phyloP scores from a whole-genome alignment of 805 yeast genomes.

The Metschnikowia amazonensis region DNA sequence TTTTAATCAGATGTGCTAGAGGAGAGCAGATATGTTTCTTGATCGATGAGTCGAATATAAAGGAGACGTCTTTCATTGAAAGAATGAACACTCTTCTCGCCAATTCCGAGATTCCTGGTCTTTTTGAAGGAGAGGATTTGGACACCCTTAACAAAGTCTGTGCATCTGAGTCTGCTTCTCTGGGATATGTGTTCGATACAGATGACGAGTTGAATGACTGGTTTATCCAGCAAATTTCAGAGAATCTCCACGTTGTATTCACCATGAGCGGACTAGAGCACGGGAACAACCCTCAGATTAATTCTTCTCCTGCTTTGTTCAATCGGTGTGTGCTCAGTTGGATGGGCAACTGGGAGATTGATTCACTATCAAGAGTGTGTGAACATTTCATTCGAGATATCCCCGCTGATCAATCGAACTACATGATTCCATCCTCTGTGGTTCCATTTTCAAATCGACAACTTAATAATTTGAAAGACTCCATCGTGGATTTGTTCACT shows the following conservation, averaged over 20 bases:
- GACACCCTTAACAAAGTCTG: constrained; percentile 51
- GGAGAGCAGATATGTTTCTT: constrained; percentile 68
- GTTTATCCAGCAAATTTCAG: constrained; percentile 66
- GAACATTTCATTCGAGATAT: constrained; percentile 34
- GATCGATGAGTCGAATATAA: constrained; percentile 74
- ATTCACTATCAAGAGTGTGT: constrained; percentile 51
- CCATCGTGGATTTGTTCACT: constrained; percentile 45
- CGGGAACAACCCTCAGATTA: constrained; percentile 40
- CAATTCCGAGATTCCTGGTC: constrained; percentile 87
- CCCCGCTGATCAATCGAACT: constrained; percentile 52
- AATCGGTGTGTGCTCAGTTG: constrained; percentile 85
- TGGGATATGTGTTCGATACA: constrained; percentile 62
- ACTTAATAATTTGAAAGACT: constrained; percentile 36
- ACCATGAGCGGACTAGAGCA: constrained; percentile 51
- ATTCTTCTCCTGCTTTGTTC: constrained; percentile 82
- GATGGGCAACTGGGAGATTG: constrained; percentile 79
- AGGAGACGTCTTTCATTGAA: constrained; percentile 78
- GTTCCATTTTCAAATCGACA: constrained; percentile 11
- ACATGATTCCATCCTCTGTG: constrained; percentile 28
- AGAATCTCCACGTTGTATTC: constrained; percentile 78
- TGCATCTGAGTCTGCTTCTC: constrained; percentile 50
- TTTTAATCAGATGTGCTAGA: constrained; percentile 43
- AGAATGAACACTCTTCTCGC: constrained; percentile 92
- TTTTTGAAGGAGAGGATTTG: constrained; percentile 74
- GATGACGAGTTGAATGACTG: constrained; percentile 68